Conservation (phyloP, 176 grass and related monocot species). For the Sorghum bicolor region DNA sequence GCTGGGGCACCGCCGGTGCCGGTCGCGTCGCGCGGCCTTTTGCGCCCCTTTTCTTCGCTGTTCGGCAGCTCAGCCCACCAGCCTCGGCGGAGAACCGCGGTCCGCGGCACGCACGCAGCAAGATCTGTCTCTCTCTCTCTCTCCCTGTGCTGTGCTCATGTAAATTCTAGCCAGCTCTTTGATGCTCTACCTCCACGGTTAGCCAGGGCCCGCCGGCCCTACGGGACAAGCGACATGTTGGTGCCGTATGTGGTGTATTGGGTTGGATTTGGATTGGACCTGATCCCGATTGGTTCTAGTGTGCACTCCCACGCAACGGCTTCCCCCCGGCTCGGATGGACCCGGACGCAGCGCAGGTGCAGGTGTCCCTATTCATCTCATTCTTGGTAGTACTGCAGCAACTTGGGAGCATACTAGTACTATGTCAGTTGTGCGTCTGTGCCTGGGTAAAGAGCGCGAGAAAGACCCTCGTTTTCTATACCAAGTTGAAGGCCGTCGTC, state of each 20-base stretch:
- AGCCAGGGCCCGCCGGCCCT: neutral
- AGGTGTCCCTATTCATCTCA: neutral
- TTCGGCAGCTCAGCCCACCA: slow-evolving; percentile 2
- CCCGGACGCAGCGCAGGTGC: neutral
- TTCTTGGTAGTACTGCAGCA: neutral
- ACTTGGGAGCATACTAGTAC: neutral
- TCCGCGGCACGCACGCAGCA: no score
- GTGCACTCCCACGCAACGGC: slow-evolving; percentile 36
- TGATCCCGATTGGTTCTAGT: neutral
- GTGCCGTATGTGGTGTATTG: neutral
- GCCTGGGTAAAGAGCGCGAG: neutral
- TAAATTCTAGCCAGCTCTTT: neutral
- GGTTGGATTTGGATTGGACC: slow-evolving; percentile 2
- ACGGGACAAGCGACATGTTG: slow-evolving; percentile 32
- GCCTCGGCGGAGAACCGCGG: neutral
- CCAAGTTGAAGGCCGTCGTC: slow-evolving; percentile 12
- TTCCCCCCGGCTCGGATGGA: neutral
- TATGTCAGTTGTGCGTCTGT: no score
- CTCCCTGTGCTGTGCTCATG: neutral
- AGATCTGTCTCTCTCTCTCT: no score
- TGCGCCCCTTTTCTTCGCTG: neutral
- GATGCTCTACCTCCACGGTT: neutral
- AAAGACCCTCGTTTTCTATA: neutral
- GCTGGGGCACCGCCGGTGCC: slow-evolving; percentile 10
- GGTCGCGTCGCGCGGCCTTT: neutral